Percentiles rank a stretch among this genome's conserved stretches.
Evolutionary conservation across 805 yeast species (phyloP).

Genomic region (Grigorovia yakushimaensis): DNA sequence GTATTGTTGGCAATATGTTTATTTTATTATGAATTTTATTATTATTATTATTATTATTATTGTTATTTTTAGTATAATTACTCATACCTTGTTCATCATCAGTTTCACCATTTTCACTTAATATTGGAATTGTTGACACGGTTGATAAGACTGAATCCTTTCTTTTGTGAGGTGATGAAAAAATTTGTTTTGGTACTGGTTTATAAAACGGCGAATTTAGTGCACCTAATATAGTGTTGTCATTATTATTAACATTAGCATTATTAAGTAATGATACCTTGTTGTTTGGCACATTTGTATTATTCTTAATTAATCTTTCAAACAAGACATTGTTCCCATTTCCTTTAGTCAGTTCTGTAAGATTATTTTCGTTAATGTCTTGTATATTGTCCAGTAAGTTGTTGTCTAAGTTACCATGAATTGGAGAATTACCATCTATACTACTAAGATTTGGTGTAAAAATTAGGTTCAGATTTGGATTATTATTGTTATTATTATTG

Average conservation of each 20-base stretch:
- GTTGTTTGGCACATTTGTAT: neutral
- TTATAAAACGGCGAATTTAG: conserved; percentile 5
- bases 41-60: conserved; percentile 1
- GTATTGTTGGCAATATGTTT: conserved; percentile 20
- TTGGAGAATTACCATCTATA: neutral
- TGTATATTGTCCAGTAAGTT: no score
- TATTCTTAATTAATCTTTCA: neutral
- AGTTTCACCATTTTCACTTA: conserved; percentile 14
- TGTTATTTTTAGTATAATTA: neutral
- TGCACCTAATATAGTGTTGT: neutral
- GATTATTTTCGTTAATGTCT: neutral
- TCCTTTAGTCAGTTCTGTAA: neutral
- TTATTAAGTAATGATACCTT: neutral
- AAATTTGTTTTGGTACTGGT: conserved; percentile 5
- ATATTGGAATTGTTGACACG: conserved; percentile 25
- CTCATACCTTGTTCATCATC: neutral
- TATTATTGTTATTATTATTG: neutral
- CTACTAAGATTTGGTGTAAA: neutral
- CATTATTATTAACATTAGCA: neutral
- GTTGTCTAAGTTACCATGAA: neutral
- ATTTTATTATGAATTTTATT: conserved; percentile 5
- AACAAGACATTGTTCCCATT: neutral
- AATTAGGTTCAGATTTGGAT: neutral
- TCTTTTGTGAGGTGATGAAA: conserved; percentile 11
- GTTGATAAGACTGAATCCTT: conserved; percentile 24